Evolutionary conservation across 2,329 filamentous ascomycete species (phyloP), one percentile per base, ranked within the genome.

Genomic region (Aaosphaeria arxii): DNA sequence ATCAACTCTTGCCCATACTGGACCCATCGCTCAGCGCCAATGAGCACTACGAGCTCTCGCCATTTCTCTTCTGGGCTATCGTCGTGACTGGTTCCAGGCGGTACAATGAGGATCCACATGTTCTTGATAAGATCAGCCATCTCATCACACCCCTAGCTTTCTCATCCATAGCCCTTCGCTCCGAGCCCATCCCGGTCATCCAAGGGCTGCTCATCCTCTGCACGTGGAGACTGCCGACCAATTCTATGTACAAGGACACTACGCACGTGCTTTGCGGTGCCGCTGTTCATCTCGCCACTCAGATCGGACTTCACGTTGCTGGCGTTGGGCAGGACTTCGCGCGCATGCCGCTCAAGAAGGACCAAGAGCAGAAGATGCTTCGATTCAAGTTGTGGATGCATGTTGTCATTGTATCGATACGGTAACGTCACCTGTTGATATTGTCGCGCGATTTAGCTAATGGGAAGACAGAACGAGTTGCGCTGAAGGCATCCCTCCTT

Each of bases 271-370:
- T 74, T 43, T 70, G 65, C 51, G 71, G 71, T 13, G 70, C 70
- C 11, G 70, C 71, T 31, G 58, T 72, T 4, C 69, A 73, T 48
- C 53, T 73, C 9, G 71, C 71, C 13, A 72, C 70, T 11, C 70
- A 72, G 47, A 71, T 71, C 42, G 71, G 71, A 4, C 56, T 74
- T 5, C 70, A 73, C 46, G 64, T 73, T 84, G 57, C 62, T 6
- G 68, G 69, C 7, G 61, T 69, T 2, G 68, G 67, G 11, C 71
- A 74, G 45, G 71, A 74, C 45, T 74, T 74, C 50, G 66, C 62
- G 4, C 60, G 70, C 31, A 68, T 63, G 45, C 63, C 65, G 6
- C 46, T 72, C 3, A 64, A 67, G 50, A 67, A 68, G 43, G 61
- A 67, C 29, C 59, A 65, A 31, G 59, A 63, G 5, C 61, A 71